A percentile compares a stretch with the other conserved stretches of the same genome.
phyloP scores from a whole-genome alignment of 495 filamentous ascomycete species.

The Podospora didyma region DNA sequence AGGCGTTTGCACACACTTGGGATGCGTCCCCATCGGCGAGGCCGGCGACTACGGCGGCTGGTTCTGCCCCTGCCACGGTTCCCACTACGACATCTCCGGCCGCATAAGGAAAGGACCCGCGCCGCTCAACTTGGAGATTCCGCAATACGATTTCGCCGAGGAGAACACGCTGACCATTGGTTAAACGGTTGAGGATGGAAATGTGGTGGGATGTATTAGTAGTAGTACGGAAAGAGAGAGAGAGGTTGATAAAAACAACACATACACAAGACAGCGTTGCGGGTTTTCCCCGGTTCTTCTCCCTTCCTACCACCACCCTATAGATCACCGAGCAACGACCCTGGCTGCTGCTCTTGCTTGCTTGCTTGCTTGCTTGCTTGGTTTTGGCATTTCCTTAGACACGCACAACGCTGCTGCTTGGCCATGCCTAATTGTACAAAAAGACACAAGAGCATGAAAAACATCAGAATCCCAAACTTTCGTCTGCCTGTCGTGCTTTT shows the following conservation, averaged over 20 bases:
- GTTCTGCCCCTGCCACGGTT: conserved; percentile 99
- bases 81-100: conserved; percentile 99
- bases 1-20: conserved; percentile 98
- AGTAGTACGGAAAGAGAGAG: conserved; percentile 1
- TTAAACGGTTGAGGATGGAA: conserved; percentile 40
- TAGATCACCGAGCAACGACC: conserved; percentile 17
- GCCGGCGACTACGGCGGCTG: conserved; percentile 96
- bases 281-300: conserved; percentile 4
- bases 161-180: conserved; percentile 77
- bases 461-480: neutral
- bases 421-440: conserved; percentile 15
- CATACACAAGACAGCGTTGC: conserved; percentile 6
- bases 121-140: conserved; percentile 95
- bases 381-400: conserved; percentile 13
- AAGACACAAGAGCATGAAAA: conserved; percentile 1
- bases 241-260: no score
- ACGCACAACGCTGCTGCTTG: conserved; percentile 5
- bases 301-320: conserved; percentile 10
- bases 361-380: neutral
- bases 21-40: conserved; percentile 98
- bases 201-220: conserved; percentile 13
- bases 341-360: conserved; percentile 6
- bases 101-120: conserved; percentile 94
- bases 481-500: neutral
- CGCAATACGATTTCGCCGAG: conserved; percentile 79